phyloP scores from a whole-genome alignment of 1,139 yeast species.

The Debaryomycetaceae sp. region DNA sequence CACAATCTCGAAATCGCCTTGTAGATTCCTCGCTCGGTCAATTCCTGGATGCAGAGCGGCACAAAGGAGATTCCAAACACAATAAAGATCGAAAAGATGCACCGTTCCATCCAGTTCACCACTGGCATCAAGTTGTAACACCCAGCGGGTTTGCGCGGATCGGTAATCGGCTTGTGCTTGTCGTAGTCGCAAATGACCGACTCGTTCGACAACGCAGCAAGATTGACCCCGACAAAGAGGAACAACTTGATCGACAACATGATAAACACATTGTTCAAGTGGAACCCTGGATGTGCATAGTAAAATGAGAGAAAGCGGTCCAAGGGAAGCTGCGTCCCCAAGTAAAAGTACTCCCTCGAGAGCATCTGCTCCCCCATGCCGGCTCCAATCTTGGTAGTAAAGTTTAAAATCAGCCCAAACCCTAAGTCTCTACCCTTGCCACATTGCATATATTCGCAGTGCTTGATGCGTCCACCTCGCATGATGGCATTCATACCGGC shows the following conservation, averaged over 20 bases:
- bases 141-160: slow-evolving; percentile 39
- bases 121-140: slow-evolving; percentile 48
- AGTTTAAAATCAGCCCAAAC: slow-evolving; percentile 49
- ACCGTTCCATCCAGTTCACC: slow-evolving; percentile 47
- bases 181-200: slow-evolving; percentile 45
- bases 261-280: slow-evolving; percentile 49
- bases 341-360: slow-evolving; percentile 48
- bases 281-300: slow-evolving; percentile 57
- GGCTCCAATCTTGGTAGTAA: slow-evolving; percentile 54
- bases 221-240: slow-evolving; percentile 40
- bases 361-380: slow-evolving; percentile 59
- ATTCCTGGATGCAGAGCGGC: slow-evolving; percentile 48
- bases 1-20: slow-evolving; percentile 40
- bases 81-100: slow-evolving; percentile 44
- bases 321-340: slow-evolving; percentile 45
- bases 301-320: slow-evolving; percentile 51
- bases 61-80: slow-evolving; percentile 48
- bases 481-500: slow-evolving; percentile 53
- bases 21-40: slow-evolving; percentile 47
- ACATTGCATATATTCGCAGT: slow-evolving; percentile 54
- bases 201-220: slow-evolving; percentile 45
- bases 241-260: slow-evolving; percentile 45
- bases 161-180: slow-evolving; percentile 43
- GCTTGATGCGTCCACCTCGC: slow-evolving; percentile 53
- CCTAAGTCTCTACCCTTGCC: slow-evolving; percentile 57